Evolutionary conservation across 1,139 yeast genomes (phyloP), one percentile per base, ranked within the genome.

Genomic region (Petasospora rhodanensis): DNA sequence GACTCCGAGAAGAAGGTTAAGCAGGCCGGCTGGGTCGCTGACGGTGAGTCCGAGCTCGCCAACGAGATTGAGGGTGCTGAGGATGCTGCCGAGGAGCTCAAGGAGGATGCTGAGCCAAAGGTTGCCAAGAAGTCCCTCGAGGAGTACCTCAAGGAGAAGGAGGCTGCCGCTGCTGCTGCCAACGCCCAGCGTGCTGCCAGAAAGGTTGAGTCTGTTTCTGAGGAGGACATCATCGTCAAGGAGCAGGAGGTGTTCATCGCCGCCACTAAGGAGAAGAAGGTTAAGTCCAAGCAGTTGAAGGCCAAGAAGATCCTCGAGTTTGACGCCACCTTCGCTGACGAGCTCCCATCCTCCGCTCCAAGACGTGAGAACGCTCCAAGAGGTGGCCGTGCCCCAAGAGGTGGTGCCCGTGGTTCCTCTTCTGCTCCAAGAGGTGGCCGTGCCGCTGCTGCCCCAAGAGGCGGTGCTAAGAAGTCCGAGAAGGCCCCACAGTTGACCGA

Each of bases 1-100:
- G 96, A 87, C 70, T 70, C 95, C 55, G 75, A 72, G 55, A 87
- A 87, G 81, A 80, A 82, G 66, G 71, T 80, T 58, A 75, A 73
- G 64, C 82, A 79, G 68, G 70, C 72, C 40, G 89, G 93, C 66
- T 89, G 95, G 77, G 60, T 56, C 42, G 57, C 51, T 29, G 62
- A 63, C 42, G 17, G 7, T 14, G 26, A 68, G 49, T 75, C 69
- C 54, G 68, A 58, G 41, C 65, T 60, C 35, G 59, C 50, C 18
- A 62, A 58, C 41, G 67, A 56, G 46, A 51, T 54, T 31, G 56
- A 53, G 39, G 61, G 58, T 47, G 79, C 70, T 43, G 68, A 66
- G 43, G 77, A 66, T 41, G 76, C 70, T 44, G 78, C 74, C 37
- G 67, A 53, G 30, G 75, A 67, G 44, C 73, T 66, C 41, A 59